Evolutionary conservation across 2,329 filamentous ascomycete species (phyloP).

Genomic region (Endothia cerciana): DNA sequence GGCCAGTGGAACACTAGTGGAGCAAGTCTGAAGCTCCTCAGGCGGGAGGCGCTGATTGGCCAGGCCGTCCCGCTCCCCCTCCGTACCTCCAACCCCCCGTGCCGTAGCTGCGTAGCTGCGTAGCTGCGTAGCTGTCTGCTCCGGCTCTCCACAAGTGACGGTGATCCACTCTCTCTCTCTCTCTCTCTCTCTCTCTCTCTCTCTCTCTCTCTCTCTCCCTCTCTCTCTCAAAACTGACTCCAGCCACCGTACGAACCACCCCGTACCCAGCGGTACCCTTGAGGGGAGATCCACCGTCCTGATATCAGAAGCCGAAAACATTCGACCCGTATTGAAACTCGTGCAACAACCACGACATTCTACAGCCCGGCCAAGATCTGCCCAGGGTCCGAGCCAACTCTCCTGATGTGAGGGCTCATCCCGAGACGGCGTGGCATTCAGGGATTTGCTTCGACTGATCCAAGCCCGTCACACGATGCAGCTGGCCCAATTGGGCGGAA

Average conservation of each 20-base stretch:
- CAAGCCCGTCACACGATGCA: constrained; percentile 28
- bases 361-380: constrained; percentile 8
- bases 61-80: background rate
- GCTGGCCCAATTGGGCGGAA: constrained; percentile 21
- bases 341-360: constrained; percentile 3
- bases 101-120: background rate
- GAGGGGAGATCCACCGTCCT: background rate
- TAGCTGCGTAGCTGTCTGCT: constrained; percentile 3
- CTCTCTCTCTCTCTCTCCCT: background rate
- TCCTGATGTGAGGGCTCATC: constrained; percentile 3
- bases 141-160: background rate
- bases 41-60: background rate
- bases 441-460: constrained; percentile 15
- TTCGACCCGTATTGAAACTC: constrained; percentile 11
- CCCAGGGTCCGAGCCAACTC: constrained; percentile 6
- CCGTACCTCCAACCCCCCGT: background rate
- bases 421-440: constrained; percentile 3
- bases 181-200: too few relatives aligned
- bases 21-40: constrained; percentile 5
- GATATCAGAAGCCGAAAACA: background rate
- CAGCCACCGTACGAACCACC: background rate
- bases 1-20: background rate
- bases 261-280: background rate
- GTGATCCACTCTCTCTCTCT: too few relatives aligned
- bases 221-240: background rate